Evolutionary conservation across 2,329 filamentous ascomycete species (phyloP).

Genomic region (Apiospora pterosperma): DNA sequence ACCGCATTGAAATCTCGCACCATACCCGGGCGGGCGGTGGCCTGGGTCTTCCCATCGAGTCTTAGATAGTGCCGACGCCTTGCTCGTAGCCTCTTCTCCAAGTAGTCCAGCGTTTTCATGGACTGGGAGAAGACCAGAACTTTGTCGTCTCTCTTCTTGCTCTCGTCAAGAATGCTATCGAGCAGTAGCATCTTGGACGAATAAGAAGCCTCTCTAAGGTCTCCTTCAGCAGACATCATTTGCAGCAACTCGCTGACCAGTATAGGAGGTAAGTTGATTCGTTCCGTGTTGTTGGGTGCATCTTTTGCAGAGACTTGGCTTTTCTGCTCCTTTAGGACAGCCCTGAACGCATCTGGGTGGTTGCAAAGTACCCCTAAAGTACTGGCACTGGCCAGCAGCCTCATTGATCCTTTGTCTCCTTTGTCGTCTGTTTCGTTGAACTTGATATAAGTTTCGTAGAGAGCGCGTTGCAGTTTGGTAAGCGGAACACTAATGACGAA

Average conservation of each 20-base stretch:
- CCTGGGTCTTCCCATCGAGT: constrained; percentile 64
- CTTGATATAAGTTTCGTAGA: constrained; percentile 54
- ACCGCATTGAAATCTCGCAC: constrained; percentile 66
- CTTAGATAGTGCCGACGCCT: constrained; percentile 49
- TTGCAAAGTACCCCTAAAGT: constrained; percentile 47
- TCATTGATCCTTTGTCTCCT: constrained; percentile 5
- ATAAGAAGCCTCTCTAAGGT: constrained; percentile 42
- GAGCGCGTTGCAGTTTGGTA: constrained; percentile 58
- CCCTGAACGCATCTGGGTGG: constrained; percentile 47
- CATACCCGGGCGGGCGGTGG: constrained; percentile 55
- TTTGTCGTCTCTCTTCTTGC: constrained; percentile 62
- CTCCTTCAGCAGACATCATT: constrained; percentile 30
- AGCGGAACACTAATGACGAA: constrained; percentile 76
- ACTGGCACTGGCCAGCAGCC: constrained; percentile 33
- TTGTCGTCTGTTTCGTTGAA: constrained; percentile 10
- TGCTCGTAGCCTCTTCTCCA: constrained; percentile 53
- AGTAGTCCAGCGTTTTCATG: constrained; percentile 64
- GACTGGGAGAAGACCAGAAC: constrained; percentile 79
- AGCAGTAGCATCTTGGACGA: constrained; percentile 70
- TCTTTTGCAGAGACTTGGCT: neutral
- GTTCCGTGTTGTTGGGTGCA: constrained; percentile 10
- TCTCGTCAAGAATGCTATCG: constrained; percentile 65
- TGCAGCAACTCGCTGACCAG: constrained; percentile 28
- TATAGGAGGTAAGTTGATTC: constrained; percentile 21
- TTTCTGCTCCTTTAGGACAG: constrained; percentile 28